phyloP scores from a whole-genome alignment of 768 basidiomycete genomes.

The Kwoniella europaea region DNA sequence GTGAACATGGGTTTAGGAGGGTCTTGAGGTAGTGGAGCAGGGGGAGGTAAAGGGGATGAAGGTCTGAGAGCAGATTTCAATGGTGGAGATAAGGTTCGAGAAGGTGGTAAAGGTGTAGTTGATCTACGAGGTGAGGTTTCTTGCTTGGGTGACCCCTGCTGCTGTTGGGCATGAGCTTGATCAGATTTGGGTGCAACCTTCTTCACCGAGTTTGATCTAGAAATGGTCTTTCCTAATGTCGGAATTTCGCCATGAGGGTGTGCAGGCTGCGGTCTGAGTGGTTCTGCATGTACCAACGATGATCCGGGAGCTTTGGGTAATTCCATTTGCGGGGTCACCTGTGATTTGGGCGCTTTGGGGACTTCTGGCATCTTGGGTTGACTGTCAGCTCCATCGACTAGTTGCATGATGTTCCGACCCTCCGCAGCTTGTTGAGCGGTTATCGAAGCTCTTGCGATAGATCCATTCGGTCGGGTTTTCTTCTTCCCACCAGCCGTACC shows the following conservation, averaged over 20 bases:
- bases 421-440: constrained; percentile 33
- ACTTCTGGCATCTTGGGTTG: constrained; percentile 54
- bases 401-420: constrained; percentile 48
- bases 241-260: constrained; percentile 19
- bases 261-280: constrained; percentile 19
- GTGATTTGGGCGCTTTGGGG: constrained; percentile 55
- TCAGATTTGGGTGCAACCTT: constrained; percentile 12
- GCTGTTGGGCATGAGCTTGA: neutral
- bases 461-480: constrained; percentile 40
- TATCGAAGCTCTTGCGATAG: constrained; percentile 31
- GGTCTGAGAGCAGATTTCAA: constrained; percentile 55
- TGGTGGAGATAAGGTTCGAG: constrained; percentile 48
- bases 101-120: constrained; percentile 50
- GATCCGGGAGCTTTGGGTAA: constrained; percentile 52
- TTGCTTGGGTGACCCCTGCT: neutral
- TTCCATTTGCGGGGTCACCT: constrained; percentile 53
- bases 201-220: constrained; percentile 29
- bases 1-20: constrained; percentile 45
- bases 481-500: constrained; percentile 35
- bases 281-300: constrained; percentile 34
- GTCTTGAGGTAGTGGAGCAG: constrained; percentile 23
- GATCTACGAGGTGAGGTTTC: constrained; percentile 25
- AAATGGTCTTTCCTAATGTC: constrained; percentile 29
- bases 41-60: constrained; percentile 39
- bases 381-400: constrained; percentile 32